Evolutionary conservation across 2,329 filamentous ascomycete genomes (phyloP).

Genomic region (Calonectria hawksworthii): DNA sequence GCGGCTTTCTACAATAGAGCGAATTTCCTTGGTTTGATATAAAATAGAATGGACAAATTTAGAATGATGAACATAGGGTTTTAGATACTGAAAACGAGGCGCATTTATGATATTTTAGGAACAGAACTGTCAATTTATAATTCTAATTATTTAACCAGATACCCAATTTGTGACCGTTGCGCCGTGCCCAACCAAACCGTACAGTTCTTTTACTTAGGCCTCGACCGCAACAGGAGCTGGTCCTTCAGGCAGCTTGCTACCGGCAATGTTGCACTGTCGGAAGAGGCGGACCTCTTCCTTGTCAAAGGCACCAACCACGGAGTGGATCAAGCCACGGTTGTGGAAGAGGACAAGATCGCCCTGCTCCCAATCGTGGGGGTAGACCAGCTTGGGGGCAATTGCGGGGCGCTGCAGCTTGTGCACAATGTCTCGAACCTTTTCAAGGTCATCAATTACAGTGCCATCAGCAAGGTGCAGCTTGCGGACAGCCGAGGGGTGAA

Average conservation of each 20-base stretch:
- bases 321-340: conserved; percentile 82
- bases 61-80: not conserved
- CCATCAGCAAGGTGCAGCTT: conserved; percentile 78
- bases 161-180: not conserved
- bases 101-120: not conserved
- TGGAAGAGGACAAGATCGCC: conserved; percentile 85
- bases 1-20: not conserved
- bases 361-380: conserved; percentile 82
- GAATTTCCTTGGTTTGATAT: not conserved
- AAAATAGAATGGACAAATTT: not conserved
- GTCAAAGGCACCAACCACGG: conserved; percentile 80
- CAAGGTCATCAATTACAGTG: conserved; percentile 76
- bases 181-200: not conserved
- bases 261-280: conserved; percentile 85
- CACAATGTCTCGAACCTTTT: conserved; percentile 76
- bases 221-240: conserved; percentile 46
- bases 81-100: not conserved
- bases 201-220: not conserved
- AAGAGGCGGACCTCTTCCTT: conserved; percentile 82
- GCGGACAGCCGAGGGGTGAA: conserved; percentile 80
- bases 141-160: not conserved
- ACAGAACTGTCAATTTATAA: not conserved
- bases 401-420: conserved; percentile 79
- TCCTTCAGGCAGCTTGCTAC: conserved; percentile 68
- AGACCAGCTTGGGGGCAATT: conserved; percentile 77